phyloP scores from a whole-genome alignment of 768 basidiomycete genomes.

The Mycena capillaripes region DNA sequence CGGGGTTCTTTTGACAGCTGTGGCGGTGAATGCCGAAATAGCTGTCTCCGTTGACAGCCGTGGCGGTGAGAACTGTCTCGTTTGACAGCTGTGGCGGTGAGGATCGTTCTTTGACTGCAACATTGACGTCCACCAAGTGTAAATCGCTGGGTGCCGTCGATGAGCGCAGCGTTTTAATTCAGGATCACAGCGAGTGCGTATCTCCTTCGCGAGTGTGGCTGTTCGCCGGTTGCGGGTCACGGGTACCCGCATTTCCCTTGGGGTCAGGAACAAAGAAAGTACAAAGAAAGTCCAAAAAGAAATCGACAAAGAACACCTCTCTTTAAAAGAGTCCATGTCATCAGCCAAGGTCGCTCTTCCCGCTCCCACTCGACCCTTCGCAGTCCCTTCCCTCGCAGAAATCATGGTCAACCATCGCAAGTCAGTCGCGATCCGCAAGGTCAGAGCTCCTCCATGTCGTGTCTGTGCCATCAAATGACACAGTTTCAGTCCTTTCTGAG shows the following conservation, averaged over 20 bases:
- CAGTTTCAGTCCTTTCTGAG: neutral
- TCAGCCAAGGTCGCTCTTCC: neutral
- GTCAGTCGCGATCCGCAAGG: neutral
- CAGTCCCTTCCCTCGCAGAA: neutral
- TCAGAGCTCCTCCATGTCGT: neutral
- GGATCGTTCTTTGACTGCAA: too few species aligned
- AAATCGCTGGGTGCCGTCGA: too few species aligned
- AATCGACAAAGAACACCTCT: neutral
- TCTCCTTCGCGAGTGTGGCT: too few species aligned
- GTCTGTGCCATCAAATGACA: neutral
- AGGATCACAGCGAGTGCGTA: too few species aligned
- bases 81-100: too few species aligned
- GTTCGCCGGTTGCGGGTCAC: neutral
- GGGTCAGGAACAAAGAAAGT: too few species aligned
- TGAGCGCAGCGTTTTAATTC: too few species aligned
- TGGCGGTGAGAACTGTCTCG: neutral
- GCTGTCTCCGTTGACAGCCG: neutral
- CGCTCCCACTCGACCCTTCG: neutral
- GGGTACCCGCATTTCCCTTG: too few species aligned
- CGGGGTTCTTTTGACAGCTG: neutral
- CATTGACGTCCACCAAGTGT: too few species aligned
- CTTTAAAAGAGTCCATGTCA: neutral
- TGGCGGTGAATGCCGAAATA: too few species aligned
- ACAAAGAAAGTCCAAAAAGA: too few species aligned
- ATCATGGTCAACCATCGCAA: constrained; percentile 13